phyloP scores from a whole-genome alignment of 2,329 filamentous ascomycete species.

The Spiromastix sp. region DNA sequence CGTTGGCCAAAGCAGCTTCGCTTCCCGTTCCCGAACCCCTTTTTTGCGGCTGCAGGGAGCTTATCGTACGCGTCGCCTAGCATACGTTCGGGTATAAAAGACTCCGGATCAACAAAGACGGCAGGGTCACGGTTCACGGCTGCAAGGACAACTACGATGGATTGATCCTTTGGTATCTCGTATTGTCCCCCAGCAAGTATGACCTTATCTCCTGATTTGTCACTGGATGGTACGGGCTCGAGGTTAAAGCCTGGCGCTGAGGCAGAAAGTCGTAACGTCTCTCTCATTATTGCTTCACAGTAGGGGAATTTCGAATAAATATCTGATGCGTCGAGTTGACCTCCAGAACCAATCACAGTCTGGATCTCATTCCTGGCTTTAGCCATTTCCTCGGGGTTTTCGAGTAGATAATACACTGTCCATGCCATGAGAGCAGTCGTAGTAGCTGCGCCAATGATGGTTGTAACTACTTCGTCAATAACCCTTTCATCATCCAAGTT shows the following conservation, averaged over 20 bases:
- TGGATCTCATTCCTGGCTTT: conserved; percentile 61
- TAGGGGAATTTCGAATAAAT: conserved; percentile 57
- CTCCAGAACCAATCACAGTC: conserved; percentile 49
- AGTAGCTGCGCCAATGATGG: conserved; percentile 59
- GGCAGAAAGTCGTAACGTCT: conserved; percentile 53
- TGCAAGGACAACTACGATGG: conserved; percentile 43
- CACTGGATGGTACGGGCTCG: conserved; percentile 38
- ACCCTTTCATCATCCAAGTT: conserved; percentile 49
- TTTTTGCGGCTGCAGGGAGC: conserved; percentile 54
- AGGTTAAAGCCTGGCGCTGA: conserved; percentile 51
- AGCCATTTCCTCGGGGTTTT: conserved; percentile 48
- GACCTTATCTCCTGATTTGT: conserved; percentile 26
- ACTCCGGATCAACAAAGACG: conserved; percentile 53
- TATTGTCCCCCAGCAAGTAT: conserved; percentile 53
- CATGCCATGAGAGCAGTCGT: conserved; percentile 59
- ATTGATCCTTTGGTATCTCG: conserved; percentile 43
- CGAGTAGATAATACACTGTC: conserved; percentile 53
- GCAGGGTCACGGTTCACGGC: conserved; percentile 52
- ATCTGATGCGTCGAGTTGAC: conserved; percentile 40
- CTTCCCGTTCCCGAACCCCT: conserved; percentile 63
- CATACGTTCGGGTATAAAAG: conserved; percentile 64
- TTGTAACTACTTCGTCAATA: conserved; percentile 58
- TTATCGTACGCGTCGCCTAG: conserved; percentile 57
- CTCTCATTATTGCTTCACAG: conserved; percentile 54
- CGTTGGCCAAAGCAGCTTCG: conserved; percentile 60